Evolutionary conservation across 495 filamentous ascomycete species (phyloP).

Genomic region (Podospora conica): DNA sequence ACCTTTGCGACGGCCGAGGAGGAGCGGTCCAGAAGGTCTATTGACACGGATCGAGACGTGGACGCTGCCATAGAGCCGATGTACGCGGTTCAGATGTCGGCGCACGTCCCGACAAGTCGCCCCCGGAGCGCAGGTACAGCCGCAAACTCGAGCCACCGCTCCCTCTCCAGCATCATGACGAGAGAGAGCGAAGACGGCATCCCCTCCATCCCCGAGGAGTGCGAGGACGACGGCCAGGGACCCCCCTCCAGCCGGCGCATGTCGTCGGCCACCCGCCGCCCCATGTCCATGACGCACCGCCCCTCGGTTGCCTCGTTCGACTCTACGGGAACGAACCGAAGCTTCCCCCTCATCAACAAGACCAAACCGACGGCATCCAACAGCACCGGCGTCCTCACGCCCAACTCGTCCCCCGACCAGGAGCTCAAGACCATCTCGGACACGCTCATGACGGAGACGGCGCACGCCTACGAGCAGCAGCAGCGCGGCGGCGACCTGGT

Average conservation of each 20-base stretch:
- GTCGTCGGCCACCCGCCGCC: slow-evolving; percentile 30
- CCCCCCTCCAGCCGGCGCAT: slow-evolving; percentile 17
- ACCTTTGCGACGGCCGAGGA: slow-evolving; percentile 83
- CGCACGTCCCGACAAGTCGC: slow-evolving; percentile 21
- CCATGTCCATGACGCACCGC: slow-evolving; percentile 39
- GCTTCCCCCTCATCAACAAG: slow-evolving; percentile 48
- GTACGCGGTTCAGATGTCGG: slow-evolving; percentile 12
- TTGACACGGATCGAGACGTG: slow-evolving; percentile 12
- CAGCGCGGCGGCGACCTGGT: slow-evolving; percentile 10
- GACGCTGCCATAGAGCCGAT: slow-evolving; percentile 10
- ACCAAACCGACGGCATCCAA: slow-evolving; percentile 27
- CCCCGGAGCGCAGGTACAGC: slow-evolving; percentile 21
- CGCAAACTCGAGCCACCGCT: slow-evolving; percentile 19
- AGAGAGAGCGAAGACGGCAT: slow-evolving; percentile 29
- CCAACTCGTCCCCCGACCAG: slow-evolving; percentile 31
- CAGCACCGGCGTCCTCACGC: slow-evolving; percentile 37
- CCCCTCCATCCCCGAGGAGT: slow-evolving; percentile 27
- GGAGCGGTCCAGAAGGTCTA: slow-evolving; percentile 37
- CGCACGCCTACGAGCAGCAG: slow-evolving; percentile 23
- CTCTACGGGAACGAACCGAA: slow-evolving; percentile 44
- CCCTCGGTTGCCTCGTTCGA: slow-evolving; percentile 46
- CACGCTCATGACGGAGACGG: slow-evolving; percentile 36
- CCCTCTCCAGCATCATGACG: slow-evolving; percentile 9
- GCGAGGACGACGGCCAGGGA: slow-evolving; percentile 5
- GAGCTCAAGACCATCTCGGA: slow-evolving; percentile 37